Evolutionary conservation across 768 basidiomycete genomes (phyloP), one percentile per base, ranked within the genome.

Genomic region (Kwoniella europaea): DNA sequence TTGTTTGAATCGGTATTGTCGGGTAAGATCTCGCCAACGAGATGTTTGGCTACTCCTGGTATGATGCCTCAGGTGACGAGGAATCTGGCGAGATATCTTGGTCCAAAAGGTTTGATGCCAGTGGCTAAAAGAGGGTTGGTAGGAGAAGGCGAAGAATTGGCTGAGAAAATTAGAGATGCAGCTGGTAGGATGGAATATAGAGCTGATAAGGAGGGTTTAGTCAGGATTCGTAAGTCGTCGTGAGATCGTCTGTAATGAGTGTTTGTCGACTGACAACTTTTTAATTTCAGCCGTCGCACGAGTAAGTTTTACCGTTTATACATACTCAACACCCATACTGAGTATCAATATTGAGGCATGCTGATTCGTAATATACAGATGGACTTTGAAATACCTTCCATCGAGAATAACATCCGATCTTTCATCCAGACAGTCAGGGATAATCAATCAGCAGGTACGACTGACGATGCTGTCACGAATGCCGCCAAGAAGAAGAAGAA

Each of bases 71-170:
- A 89, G 42, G 92, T 98, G 71, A 90, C 91, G 13, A 75, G 91
- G 4, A 90, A 88, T 78, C 87, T 98, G 2, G 94, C 89, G 82
- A 85, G 92, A 85, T 85, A 91, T 83, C 86, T 92, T 84, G 84
- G 96, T 76, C 95, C 94, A 53, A 89, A 92, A 63, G 96, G 96
- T 67, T 85, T 98, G 56, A 97, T 99, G 95, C 97, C 97, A 12
- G 91, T 92, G 7, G 92, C 91, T 72, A 90, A 94, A 82, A 88
- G 94, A 68, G 97, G 97, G 4, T 95, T 95, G 1, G 96, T 98
- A 20, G 92, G 93, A 1, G 92, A 94, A 61, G 93, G 98, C 70
- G 72, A 76, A 60, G 76, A 79, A 57, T 86, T 98, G 53, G 90
- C 87, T 15, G 89, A 89, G 13, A 95, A 91, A 73, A 89, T 99